A percentile compares a stretch with the other conserved stretches of the same genome.
These are phyloP conservation scores for Geotrichum phurueaensis DNA, from an alignment of 1,139 yeast genomes.

Conservation along the genomic window DNA sequence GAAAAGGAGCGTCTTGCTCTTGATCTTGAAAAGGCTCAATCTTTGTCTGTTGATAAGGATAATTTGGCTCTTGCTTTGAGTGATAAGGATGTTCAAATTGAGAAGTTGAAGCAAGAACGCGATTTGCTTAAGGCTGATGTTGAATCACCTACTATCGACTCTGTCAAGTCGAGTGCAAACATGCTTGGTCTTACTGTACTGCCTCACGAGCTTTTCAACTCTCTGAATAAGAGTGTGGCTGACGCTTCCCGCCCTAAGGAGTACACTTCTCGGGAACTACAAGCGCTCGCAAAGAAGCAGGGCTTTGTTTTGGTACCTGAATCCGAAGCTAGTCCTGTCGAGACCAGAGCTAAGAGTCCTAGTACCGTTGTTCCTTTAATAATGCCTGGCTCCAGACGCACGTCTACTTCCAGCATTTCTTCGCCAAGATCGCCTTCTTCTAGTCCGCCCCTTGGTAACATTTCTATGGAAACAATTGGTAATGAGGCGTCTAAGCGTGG, in stretches of 20 bases:
- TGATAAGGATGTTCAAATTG: slow-evolving; percentile 1
- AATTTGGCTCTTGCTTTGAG: neutral
- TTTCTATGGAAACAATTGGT: slow-evolving; percentile 13
- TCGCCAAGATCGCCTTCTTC: slow-evolving; percentile 9
- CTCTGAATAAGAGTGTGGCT: slow-evolving; percentile 13
- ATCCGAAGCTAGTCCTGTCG: slow-evolving; percentile 12
- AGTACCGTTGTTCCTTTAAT: slow-evolving; percentile 17
- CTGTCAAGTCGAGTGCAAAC: slow-evolving; percentile 13
- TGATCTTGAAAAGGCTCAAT: slow-evolving; percentile 3
- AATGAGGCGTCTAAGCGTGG: slow-evolving; percentile 18
- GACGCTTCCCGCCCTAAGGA: slow-evolving; percentile 13
- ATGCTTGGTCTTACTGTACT: slow-evolving; percentile 14
- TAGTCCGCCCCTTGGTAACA: slow-evolving; percentile 1
- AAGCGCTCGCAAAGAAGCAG: slow-evolving; percentile 8
- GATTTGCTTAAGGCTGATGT: slow-evolving; percentile 6
- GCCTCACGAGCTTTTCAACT: slow-evolving; percentile 14
- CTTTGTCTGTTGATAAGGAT: neutral
- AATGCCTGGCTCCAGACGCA: slow-evolving; percentile 10
- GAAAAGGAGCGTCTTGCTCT: neutral
- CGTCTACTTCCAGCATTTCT: slow-evolving; percentile 1
- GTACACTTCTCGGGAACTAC: slow-evolving; percentile 6
- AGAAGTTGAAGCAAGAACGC: slow-evolving; percentile 4
- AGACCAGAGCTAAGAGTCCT: slow-evolving; percentile 11
- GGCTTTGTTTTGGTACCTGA: slow-evolving; percentile 18
- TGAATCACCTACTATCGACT: slow-evolving; percentile 12